phyloP scores from a whole-genome alignment of 495 filamentous ascomycete genomes.

The Xeromyces bisporus region DNA sequence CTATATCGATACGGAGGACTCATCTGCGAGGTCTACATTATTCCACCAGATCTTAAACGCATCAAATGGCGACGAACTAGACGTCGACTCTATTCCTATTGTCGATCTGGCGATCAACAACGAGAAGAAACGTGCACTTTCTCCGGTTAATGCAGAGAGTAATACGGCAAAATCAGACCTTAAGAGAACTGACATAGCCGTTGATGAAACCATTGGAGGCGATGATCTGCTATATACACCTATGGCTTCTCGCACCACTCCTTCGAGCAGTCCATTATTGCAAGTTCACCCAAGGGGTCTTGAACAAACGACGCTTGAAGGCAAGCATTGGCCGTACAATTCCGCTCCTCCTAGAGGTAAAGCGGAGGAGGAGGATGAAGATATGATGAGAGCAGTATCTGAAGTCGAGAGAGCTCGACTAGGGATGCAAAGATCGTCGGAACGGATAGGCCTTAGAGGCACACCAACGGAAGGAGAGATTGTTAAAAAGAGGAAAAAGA shows the following conservation, averaged over 20 bases:
- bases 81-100: conserved; percentile 88
- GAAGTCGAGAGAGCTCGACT: conserved; percentile 70
- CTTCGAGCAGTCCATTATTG: conserved; percentile 37
- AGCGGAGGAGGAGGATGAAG: conserved; percentile 46
- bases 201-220: conserved; percentile 36
- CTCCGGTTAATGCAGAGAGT: conserved; percentile 4
- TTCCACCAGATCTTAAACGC: conserved; percentile 52
- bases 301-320: conserved; percentile 42
- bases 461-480: conserved; percentile 53
- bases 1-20: conserved; percentile 51
- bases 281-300: conserved; percentile 77
- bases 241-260: conserved; percentile 13
- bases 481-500: conserved; percentile 64
- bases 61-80: conserved; percentile 55
- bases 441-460: conserved; percentile 58
- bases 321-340: conserved; percentile 6
- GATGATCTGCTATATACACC: conserved; percentile 10
- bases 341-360: neutral
- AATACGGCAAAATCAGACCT: conserved; percentile 13
- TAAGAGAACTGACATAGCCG: conserved; percentile 39
- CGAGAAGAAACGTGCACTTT: conserved; percentile 6
- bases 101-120: conserved; percentile 64
- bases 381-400: conserved; percentile 70
- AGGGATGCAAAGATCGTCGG: conserved; percentile 82
- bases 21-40: conserved; percentile 43